A percentile compares a stretch with the other conserved stretches of the same genome.
These are phyloP conservation scores for Collybia sordida DNA, from an alignment of 768 basidiomycete species.

Conservation along the genomic window DNA sequence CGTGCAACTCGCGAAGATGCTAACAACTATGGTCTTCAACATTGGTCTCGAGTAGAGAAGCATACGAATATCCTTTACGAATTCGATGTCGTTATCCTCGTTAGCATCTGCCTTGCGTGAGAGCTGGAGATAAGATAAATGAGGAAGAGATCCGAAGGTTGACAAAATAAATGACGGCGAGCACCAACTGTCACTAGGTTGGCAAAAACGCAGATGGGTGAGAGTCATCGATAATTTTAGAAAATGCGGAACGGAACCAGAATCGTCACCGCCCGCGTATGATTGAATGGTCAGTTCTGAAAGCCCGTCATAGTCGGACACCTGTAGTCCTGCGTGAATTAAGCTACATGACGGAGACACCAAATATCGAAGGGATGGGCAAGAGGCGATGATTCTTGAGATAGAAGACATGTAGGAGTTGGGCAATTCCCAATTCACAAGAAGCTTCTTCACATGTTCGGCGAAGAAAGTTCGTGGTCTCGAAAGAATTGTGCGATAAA, in stretches of 20 bases:
- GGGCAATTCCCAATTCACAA: slow-evolving; percentile 23
- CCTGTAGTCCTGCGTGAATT: slow-evolving; percentile 13
- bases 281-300: slow-evolving; percentile 28
- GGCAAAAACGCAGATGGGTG: slow-evolving; percentile 37
- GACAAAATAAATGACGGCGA: slow-evolving; percentile 31
- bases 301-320: slow-evolving; percentile 11
- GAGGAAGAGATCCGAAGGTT: slow-evolving; percentile 30
- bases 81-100: slow-evolving; percentile 37
- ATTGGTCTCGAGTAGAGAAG: slow-evolving; percentile 25
- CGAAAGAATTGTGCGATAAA: slow-evolving; percentile 32
- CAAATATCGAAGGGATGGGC: slow-evolving; percentile 31
- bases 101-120: slow-evolving; percentile 40
- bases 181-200: slow-evolving; percentile 35
- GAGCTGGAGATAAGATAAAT: slow-evolving; percentile 39
- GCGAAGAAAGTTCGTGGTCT: slow-evolving; percentile 26
- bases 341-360: slow-evolving; percentile 22
- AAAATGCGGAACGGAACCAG: not conserved
- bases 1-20: slow-evolving; percentile 25
- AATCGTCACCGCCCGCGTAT: slow-evolving; percentile 16
- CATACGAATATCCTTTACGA: slow-evolving; percentile 28
- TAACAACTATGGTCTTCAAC: slow-evolving; percentile 35
- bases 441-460: slow-evolving; percentile 34
- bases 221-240: slow-evolving; percentile 18
- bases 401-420: slow-evolving; percentile 14
- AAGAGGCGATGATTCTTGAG: slow-evolving; percentile 28